Evolutionary conservation across 1,284 basidiomycete genomes (phyloP), one percentile per base, ranked within the genome.

Genomic region (Pseudozyma pruni): DNA sequence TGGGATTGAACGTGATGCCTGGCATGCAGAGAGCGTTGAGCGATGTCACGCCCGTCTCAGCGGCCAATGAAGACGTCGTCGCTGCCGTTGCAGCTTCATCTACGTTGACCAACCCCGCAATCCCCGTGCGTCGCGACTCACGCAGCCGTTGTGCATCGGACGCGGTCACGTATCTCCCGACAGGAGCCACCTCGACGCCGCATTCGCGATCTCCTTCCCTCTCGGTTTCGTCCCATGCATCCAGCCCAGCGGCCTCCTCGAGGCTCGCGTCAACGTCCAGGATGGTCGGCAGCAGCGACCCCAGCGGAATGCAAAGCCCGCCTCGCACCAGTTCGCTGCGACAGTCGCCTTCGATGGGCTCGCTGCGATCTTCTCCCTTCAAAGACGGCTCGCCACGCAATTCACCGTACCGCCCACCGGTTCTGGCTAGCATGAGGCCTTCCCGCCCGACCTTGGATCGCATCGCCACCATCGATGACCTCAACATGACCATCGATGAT

Each of bases 141-240:
- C 66, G 66, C 16, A 38, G 32, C 14, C 58, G 66, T 16, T 69
- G 66, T 40, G 62, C 59, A n/a, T 69, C 66, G 1, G 66, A 69
- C 22, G 45, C 59, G 19, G 23, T 38, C 46, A 50, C 47, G 35
- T 55, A 53, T 31, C 51, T 40, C 22, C 33, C 51, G 1, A 10
- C 46, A 25, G 17, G 38, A 13, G 25, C 27, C 33, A 39, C 16
- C 7, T n/a, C 38, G 6, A 40, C 39, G 13, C 40, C 44, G 27
- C 50, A 48, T 20, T 54, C 46, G 9, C 46, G 48, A 13, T 54
- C 57, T 4, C 41, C 52, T 13, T 50, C 58, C 38, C 49, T 54
- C 9, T 61, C 58, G 13, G 49, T 40, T 19, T 50, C 66, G 6
- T 50, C 64, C 3, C 19, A 39, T 7, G 19, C 38, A 10, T 54